Evolutionary conservation across 495 filamentous ascomycete species (phyloP), one percentile per base, ranked within the genome.

Genomic region (Cairneyella variabilis): DNA sequence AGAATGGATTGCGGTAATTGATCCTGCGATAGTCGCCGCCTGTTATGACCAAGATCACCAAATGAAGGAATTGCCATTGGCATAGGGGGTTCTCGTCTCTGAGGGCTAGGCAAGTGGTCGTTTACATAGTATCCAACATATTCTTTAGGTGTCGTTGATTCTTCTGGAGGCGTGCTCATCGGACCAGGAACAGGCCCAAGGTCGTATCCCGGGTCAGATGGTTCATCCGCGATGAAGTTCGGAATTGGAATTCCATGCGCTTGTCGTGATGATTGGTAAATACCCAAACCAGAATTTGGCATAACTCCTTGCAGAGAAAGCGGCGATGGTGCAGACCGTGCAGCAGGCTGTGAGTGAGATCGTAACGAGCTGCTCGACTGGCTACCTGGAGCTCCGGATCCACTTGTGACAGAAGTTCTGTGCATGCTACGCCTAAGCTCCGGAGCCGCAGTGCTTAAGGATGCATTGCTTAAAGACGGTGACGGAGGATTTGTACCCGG

Each of bases 271-370:
- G 40, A 14, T 38, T 60, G 52, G 44, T 61, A 59, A 17, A 61
- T 54, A 9, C 65, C 67, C 41, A 68, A 62, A n/a, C 51, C 59
- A 9, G 67, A 40, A 66, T 69, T 17, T 56, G 52, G 17, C 64
- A 54, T 52, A 67, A 70, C 39, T 56, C 48, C 23, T 51, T 62
- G 62, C 11, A 55, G 14, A 17, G 28, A 17, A 12, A 62, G 22
- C 17, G 48, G 57, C 11, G 59, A 40, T 37, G 59, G 52, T n/a
- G 38, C 57, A 6, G 71, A 71, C 34, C 78, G 70, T 32, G 72
- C 70, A 5, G 78, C 77, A 48, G 78, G 78, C 58, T 80, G 78
- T 25, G 78, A 82, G 60, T 82, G 78, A 43, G 78, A 82, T 51
- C 78, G 71, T 54, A 79, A 63, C 20, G 73, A 57, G 50, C 74